Percentiles rank a stretch among this genome's conserved stretches.
Evolutionary conservation across 495 filamentous ascomycete species (phyloP).

Genomic region (Trypethelium eluteriae): DNA sequence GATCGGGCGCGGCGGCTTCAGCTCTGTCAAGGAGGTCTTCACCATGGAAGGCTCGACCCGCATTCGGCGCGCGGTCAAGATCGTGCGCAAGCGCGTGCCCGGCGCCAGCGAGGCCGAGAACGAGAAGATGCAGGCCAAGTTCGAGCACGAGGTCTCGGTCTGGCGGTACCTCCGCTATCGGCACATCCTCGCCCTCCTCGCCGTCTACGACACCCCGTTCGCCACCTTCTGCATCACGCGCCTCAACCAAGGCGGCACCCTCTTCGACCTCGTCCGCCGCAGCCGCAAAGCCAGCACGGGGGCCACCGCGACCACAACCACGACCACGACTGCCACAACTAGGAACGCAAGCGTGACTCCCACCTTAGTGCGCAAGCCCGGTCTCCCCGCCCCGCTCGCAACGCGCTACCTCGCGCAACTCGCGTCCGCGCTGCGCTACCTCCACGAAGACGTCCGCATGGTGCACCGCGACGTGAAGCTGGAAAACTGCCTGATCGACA

Average conservation of each 20-base stretch:
- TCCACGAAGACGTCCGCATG: slow-evolving; percentile 64
- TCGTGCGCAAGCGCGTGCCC: slow-evolving; percentile 56
- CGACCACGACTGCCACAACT: too few species aligned
- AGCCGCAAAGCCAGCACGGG: slow-evolving; percentile 37
- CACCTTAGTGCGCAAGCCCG: slow-evolving; percentile 22
- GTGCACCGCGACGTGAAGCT: slow-evolving; percentile 71
- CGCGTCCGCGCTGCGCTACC: slow-evolving; percentile 60
- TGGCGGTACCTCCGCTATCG: slow-evolving; percentile 64
- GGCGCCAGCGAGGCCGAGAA: slow-evolving; percentile 56
- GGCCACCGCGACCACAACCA: too few species aligned
- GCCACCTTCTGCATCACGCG: slow-evolving; percentile 71
- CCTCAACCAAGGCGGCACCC: slow-evolving; percentile 57
- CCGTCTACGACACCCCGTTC: slow-evolving; percentile 61
- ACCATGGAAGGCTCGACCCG: slow-evolving; percentile 54
- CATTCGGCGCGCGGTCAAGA: slow-evolving; percentile 55
- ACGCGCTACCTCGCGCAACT: slow-evolving; percentile 62
- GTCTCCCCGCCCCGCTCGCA: slow-evolving; percentile 46
- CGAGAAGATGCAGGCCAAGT: slow-evolving; percentile 61
- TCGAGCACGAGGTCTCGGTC: slow-evolving; percentile 65
- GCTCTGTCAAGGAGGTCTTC: slow-evolving; percentile 61
- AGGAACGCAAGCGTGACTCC: too few species aligned
- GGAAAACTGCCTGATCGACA: slow-evolving; percentile 67
- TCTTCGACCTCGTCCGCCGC: slow-evolving; percentile 60
- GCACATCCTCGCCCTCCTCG: slow-evolving; percentile 57
- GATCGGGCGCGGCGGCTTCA: slow-evolving; percentile 65